Conservation (phyloP, 768 basidiomycete species). For the Lactarius akahatsu region DNA sequence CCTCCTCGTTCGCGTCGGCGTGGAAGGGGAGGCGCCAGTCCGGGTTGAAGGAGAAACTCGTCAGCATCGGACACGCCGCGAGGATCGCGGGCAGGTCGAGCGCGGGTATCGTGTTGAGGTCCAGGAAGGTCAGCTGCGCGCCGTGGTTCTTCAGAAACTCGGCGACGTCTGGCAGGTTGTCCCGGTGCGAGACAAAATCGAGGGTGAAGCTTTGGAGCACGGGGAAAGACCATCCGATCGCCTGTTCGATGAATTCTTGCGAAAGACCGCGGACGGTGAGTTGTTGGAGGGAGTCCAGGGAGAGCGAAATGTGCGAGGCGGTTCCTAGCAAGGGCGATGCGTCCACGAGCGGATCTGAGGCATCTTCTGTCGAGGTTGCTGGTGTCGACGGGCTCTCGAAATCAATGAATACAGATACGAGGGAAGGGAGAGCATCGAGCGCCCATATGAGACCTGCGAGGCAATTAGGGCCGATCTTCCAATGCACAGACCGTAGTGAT, state of each 20-base stretch:
- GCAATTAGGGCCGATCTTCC: slow-evolving; percentile 54
- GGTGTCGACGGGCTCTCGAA: slow-evolving; percentile 36
- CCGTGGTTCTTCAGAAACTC: slow-evolving; percentile 64
- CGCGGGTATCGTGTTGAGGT: slow-evolving; percentile 56
- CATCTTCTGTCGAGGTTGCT: not conserved
- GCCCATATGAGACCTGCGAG: slow-evolving; percentile 73
- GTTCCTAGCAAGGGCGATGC: slow-evolving; percentile 54
- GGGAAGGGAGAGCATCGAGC: slow-evolving; percentile 55
- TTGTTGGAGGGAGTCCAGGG: slow-evolving; percentile 56
- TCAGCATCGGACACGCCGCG: slow-evolving; percentile 60
- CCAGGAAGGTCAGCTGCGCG: slow-evolving; percentile 56
- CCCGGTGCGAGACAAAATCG: slow-evolving; percentile 46
- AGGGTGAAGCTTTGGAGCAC: slow-evolving; percentile 57
- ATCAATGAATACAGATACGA: slow-evolving; percentile 58
- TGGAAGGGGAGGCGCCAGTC: slow-evolving; percentile 58
- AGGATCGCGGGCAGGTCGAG: slow-evolving; percentile 61
- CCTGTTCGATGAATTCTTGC: slow-evolving; percentile 68
- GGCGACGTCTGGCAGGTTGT: slow-evolving; percentile 57
- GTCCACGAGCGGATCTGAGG: slow-evolving; percentile 36
- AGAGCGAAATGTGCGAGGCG: slow-evolving; percentile 54
- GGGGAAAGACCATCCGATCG: slow-evolving; percentile 64
- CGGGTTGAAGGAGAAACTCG: slow-evolving; percentile 67
- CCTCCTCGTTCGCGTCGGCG: slow-evolving; percentile 27
- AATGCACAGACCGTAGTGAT: slow-evolving; percentile 58
- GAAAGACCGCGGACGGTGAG: slow-evolving; percentile 61